These are phyloP conservation scores for Gracilaria gracilis DNA, from an alignment of 23 red algal species.

Conservation along the genomic window DNA sequence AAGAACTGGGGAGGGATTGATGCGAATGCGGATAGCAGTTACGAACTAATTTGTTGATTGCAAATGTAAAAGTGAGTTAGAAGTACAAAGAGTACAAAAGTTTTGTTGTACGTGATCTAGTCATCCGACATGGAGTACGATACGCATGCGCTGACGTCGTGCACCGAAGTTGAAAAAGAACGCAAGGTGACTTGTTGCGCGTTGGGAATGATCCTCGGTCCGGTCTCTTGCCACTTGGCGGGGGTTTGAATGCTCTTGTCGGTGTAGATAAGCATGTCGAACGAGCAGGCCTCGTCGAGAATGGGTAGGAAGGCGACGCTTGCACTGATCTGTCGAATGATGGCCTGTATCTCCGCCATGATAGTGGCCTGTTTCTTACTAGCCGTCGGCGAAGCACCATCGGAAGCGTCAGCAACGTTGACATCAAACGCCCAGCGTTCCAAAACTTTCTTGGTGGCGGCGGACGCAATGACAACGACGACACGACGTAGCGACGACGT, in stretches of 20 bases:
- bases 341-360: slow-evolving; percentile 87
- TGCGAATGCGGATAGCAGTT: not conserved
- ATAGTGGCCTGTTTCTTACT: slow-evolving; percentile 57
- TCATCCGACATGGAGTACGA: slow-evolving; percentile 79
- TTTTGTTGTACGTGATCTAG: slow-evolving; percentile 8
- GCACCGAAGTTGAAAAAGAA: slow-evolving; percentile 88
- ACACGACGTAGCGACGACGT: slow-evolving; percentile 68
- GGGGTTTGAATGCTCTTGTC: slow-evolving; percentile 64
- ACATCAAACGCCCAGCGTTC: slow-evolving; percentile 98
- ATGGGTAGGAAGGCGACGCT: slow-evolving; percentile 92
- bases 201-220: slow-evolving; percentile 71
- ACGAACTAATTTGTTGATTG: not conserved
- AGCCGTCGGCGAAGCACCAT: not conserved
- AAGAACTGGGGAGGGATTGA: slow-evolving; percentile 50
- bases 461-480: slow-evolving; percentile 85
- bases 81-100: not conserved
- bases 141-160: slow-evolving; percentile 88
- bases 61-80: not conserved
- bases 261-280: slow-evolving; percentile 95
- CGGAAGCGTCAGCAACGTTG: not conserved
- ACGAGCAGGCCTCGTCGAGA: slow-evolving; percentile 91
- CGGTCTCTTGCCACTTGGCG: slow-evolving; percentile 89
- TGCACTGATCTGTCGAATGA: slow-evolving; percentile 94
- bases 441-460: slow-evolving; percentile 72
- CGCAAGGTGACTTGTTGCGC: slow-evolving; percentile 85